Evolutionary conservation across 1,284 basidiomycete species (phyloP), one percentile per base, ranked within the genome.

Genomic region (Ceratobasidium sp.): DNA sequence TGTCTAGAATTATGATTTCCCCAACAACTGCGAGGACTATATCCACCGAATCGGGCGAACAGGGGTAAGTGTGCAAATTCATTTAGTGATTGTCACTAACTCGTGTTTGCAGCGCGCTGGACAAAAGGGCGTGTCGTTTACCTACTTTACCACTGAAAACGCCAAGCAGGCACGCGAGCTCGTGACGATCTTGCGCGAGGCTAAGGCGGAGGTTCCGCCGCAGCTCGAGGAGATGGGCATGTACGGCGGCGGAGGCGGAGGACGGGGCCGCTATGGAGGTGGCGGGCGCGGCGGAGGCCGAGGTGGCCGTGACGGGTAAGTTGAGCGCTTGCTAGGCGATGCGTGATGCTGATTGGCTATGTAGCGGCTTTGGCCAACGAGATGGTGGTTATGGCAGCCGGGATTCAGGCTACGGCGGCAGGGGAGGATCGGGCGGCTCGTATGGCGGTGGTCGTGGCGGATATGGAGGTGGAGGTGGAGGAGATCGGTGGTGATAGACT

Each of bases 141-240:
- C 95, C 12, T 98, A 96, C 85, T 96, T 99, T 82, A 96, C 93
- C 68, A 91, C 91, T 60, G 93, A 97, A 77, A 98, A 96, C 80
- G 90, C 93, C 70, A 97, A 96, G 83, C 89, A 88, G 74, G 95
- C 96, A 17, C 91, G 94, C 57, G 96, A 99, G 77, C 86, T 99
- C 15, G 83, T 98, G 69, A 84, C 81, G 73, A 98, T 99, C 75
- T 82, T 99, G 72, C 85, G 87, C 73, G 96, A 99, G 80, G 93
- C 94, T 55, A 96, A 96, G 78, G 89, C 94, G 35, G 83, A 85
- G 57, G 84, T 99, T 29, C 94, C 96, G 25, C 86, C 91, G 67
- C 93, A 96, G 78, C 84, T 99, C 1, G 91, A 95, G 78, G 93
- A 98, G 81, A 97, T 99, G 94, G 86, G 85, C 1, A 88, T 88